Base-by-base conservation (phyloP, 2,329 filamentous ascomycete genomes). In the Epichloe sp. region DNA sequence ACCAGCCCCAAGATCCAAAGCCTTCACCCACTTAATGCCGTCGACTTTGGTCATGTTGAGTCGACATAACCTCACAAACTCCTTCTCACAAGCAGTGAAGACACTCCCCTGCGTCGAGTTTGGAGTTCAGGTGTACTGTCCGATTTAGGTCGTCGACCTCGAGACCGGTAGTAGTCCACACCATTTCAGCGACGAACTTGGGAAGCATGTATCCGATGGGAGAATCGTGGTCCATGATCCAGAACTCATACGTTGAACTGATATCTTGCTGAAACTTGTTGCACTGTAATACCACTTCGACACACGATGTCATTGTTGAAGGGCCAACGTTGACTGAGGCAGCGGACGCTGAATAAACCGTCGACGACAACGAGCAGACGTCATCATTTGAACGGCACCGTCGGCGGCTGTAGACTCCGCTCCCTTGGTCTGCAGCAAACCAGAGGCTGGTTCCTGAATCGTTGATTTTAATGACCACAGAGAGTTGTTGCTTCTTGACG, bases 1-100 rank as follows among this genome's bases (percentile, higher is more conserved):
- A 19, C 2, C 19, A 19, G 19, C 19, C 19, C 19, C 19, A 19
- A 19, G 19, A 19, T 19, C 19, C 3, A 19, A 19, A 19, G 19
- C 19, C 3, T n/a, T 23, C 7, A 64, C 55, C 64, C 64, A 66
- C 11, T 52, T 49, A 21, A 66, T 54, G 12, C 60, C 60, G 49
- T 59, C 54, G 51, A 67, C 54, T 5, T 50, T 54, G 19, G 55
- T 52, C 12, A 35, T 52, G 49, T 66, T 66, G 44, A 54, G 55
- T 47, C 59, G 53, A 46, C 63, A 65, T 7, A 65, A 50, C 0
- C 48, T 41, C 0, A 55, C 49, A 23, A 65, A 47, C 5, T 51
- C 52, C 4, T 40, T 41, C 11, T 51, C 31, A n/a, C 49, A 53
- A 19, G 49, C 49, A 14, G 48, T 11, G 5, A 38, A 26, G 17